phyloP scores from a whole-genome alignment of 2,329 filamentous ascomycete genomes.

The Pseudonectria buxi region DNA sequence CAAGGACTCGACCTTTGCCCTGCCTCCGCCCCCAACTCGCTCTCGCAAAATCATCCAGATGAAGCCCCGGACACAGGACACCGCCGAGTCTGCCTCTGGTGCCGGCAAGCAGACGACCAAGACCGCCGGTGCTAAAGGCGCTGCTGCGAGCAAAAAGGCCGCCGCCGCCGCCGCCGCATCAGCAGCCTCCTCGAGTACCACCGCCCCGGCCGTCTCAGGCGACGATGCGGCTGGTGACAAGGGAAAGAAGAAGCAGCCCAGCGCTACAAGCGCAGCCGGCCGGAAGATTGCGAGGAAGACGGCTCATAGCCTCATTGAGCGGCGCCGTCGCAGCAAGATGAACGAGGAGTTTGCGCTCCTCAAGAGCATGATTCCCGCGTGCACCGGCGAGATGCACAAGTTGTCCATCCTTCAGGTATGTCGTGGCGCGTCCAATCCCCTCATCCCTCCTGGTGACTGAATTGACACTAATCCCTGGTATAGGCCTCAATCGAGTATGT shows the following conservation, averaged over 20 bases:
- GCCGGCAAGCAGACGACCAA: constrained; percentile 20
- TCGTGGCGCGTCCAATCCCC: constrained; percentile 1
- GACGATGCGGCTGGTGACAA: constrained; percentile 19
- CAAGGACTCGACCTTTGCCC: constrained; percentile 61
- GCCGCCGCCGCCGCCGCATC: constrained; percentile 12
- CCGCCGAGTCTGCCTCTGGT: constrained; percentile 20
- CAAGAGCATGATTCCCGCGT: constrained; percentile 93
- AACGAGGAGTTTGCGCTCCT: constrained; percentile 94
- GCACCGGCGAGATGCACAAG: constrained; percentile 97
- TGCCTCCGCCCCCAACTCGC: constrained; percentile 87
- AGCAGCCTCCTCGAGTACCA: constrained; percentile 12
- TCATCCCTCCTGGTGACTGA: constrained; percentile 5
- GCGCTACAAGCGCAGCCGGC: constrained; percentile 74
- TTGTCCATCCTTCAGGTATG: constrained; percentile 84
- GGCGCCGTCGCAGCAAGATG: constrained; percentile 89
- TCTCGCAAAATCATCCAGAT: constrained; percentile 97
- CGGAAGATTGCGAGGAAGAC: constrained; percentile 94
- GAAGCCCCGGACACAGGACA: constrained; percentile 59
- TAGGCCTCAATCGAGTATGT: constrained; percentile 96
- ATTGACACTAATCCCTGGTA: background rate
- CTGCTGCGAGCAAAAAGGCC: constrained; percentile 17
- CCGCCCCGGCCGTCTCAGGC: constrained; percentile 12
- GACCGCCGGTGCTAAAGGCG: constrained; percentile 13
- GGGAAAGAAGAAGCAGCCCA: constrained; percentile 70
- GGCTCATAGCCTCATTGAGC: constrained; percentile 90